A percentile compares a stretch with the other conserved stretches of the same genome.
These are phyloP conservation scores for Kluyveromyces aestuarii DNA, from an alignment of 805 yeast species.

Conservation along the genomic window DNA sequence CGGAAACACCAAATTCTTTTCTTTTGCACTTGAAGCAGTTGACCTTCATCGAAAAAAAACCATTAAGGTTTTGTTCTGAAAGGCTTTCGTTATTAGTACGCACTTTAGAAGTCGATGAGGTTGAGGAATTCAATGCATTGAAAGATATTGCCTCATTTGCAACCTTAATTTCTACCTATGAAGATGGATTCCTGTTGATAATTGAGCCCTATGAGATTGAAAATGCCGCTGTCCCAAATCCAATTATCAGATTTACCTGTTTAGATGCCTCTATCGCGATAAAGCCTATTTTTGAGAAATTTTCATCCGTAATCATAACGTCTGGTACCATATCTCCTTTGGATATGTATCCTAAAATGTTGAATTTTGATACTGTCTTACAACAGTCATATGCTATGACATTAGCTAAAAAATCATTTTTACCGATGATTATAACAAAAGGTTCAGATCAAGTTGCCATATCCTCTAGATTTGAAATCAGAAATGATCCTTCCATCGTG, in stretches of 20 bases:
- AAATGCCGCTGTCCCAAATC: constrained; percentile 94
- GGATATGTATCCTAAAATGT: constrained; percentile 97
- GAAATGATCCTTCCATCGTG: constrained; percentile 97
- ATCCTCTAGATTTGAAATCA: constrained; percentile 88
- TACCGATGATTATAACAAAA: constrained; percentile 93
- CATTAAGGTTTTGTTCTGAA: constrained; percentile 85
- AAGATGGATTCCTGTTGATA: constrained; percentile 82
- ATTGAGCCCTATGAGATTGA: constrained; percentile 94
- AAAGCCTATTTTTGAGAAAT: constrained; percentile 91
- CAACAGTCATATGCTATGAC: constrained; percentile 97
- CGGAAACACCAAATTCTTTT: constrained; percentile 95
- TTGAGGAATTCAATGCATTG: constrained; percentile 86
- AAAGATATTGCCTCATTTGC: constrained; percentile 97
- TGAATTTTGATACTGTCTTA: constrained; percentile 84
- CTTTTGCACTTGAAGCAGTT: constrained; percentile 86
- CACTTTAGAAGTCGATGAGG: constrained; percentile 77
- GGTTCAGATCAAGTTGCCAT: constrained; percentile 98
- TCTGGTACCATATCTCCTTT: constrained; percentile 97
- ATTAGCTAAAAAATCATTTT: constrained; percentile 78
- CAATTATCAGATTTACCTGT: constrained; percentile 86
- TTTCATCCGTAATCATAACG: constrained; percentile 86
- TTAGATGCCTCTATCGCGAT: constrained; percentile 97
- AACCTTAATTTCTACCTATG: constrained; percentile 90
- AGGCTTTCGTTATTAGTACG: constrained; percentile 80
- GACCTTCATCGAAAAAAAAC: constrained; percentile 88